Evolutionary conservation across 2,329 filamentous ascomycete genomes (phyloP).

Genomic region (Aspergillus amoenus): DNA sequence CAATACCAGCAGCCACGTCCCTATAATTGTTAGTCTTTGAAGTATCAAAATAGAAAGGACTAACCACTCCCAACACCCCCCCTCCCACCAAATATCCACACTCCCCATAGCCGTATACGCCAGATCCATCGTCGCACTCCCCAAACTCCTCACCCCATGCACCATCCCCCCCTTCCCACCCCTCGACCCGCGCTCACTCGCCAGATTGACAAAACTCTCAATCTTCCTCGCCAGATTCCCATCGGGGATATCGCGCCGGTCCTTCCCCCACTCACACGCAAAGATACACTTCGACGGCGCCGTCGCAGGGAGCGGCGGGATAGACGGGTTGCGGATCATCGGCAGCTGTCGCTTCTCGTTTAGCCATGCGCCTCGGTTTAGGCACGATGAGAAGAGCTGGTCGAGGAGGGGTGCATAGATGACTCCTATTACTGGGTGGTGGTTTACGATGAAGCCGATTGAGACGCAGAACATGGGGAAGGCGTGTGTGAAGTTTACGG

Average conservation of each 20-base stretch:
- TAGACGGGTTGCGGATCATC: slow-evolving; percentile 58
- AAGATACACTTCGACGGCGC: slow-evolving; percentile 71
- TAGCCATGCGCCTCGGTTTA: slow-evolving; percentile 66
- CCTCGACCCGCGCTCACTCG: slow-evolving; percentile 62
- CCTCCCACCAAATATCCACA: slow-evolving; percentile 82
- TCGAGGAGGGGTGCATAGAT: slow-evolving; percentile 70
- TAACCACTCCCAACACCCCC: slow-evolving; percentile 76
- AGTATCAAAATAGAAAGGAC: slow-evolving; percentile 18
- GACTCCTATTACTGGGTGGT: slow-evolving; percentile 65
- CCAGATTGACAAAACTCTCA: slow-evolving; percentile 74
- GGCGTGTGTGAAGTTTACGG: slow-evolving; percentile 77
- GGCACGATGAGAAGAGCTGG: slow-evolving; percentile 68
- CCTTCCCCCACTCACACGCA: slow-evolving; percentile 78
- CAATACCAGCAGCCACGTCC: slow-evolving; percentile 76
- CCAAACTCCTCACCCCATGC: slow-evolving; percentile 70
- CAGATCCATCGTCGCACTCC: slow-evolving; percentile 71
- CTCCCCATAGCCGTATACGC: slow-evolving; percentile 73
- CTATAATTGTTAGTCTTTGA: slow-evolving; percentile 7
- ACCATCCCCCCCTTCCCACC: slow-evolving; percentile 74
- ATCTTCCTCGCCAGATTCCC: slow-evolving; percentile 72
- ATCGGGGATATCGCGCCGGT: slow-evolving; percentile 63
- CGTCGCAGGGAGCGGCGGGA: slow-evolving; percentile 61
- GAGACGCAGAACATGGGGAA: slow-evolving; percentile 82
- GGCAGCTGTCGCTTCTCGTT: slow-evolving; percentile 65
- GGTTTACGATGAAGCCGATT: slow-evolving; percentile 65